Evolutionary conservation across 73 alveolate species (phyloP).

Genomic region (Paramecium tetraurelia): DNA sequence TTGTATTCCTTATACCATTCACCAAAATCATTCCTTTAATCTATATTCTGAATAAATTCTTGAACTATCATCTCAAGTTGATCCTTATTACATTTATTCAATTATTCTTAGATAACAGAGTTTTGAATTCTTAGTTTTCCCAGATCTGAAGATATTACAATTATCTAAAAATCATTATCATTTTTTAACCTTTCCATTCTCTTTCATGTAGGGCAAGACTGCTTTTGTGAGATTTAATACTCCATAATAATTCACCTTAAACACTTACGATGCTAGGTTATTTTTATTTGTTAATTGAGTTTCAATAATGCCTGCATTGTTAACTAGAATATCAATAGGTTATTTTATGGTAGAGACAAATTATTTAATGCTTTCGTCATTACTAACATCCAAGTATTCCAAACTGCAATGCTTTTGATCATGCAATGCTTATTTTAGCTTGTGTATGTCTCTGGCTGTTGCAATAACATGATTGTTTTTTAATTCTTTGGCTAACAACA

Average conservation of each 20-base stretch:
- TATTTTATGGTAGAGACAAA: not conserved
- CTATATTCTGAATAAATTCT: not conserved
- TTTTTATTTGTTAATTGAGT: not conserved
- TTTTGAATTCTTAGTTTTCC: not conserved
- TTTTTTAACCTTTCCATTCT: not conserved
- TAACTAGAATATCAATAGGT: not conserved
- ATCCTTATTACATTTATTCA: not conserved
- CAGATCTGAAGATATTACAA: not conserved
- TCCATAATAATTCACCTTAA: not conserved
- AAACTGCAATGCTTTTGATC: not conserved
- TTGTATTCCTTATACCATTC: not conserved
- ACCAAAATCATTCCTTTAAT: not conserved
- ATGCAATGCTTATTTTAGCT: not conserved
- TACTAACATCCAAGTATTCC: not conserved
- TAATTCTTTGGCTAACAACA: not conserved
- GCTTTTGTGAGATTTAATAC: not conserved
- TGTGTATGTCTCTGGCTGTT: not conserved
- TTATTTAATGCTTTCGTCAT: not conserved
- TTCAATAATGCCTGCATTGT: not conserved
- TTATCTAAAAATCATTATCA: not conserved
- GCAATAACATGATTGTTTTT: not conserved
- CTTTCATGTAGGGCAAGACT: not conserved
- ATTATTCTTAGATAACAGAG: not conserved
- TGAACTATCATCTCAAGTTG: not conserved
- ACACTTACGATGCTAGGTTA: not conserved